phyloP scores from a whole-genome alignment of 768 basidiomycete species.

The Plicaturopsis crispa region DNA sequence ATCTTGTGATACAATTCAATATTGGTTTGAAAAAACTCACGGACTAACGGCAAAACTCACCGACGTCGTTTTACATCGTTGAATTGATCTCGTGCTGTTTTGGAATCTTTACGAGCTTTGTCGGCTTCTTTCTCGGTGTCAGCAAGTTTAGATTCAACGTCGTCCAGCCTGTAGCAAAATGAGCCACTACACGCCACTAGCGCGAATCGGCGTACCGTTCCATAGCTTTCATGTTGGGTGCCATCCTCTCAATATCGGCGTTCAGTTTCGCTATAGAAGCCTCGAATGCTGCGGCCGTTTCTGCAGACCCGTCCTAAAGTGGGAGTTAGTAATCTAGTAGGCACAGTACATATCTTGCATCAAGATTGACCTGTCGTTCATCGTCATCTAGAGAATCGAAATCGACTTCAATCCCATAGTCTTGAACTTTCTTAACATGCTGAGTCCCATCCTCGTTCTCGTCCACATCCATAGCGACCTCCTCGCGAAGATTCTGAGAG shows the following conservation, averaged over 20 bases:
- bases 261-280: slow-evolving; percentile 61
- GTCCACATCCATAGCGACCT: slow-evolving; percentile 89
- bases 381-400: slow-evolving; percentile 71
- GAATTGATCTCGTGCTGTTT: slow-evolving; percentile 85
- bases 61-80: slow-evolving; percentile 78
- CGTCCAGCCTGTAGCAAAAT: slow-evolving; percentile 51
- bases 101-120: slow-evolving; percentile 84
- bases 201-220: slow-evolving; percentile 50
- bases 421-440: slow-evolving; percentile 58
- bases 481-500: slow-evolving; percentile 67
- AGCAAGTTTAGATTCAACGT: slow-evolving; percentile 75
- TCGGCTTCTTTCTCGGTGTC: slow-evolving; percentile 93
- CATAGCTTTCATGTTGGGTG: slow-evolving; percentile 95
- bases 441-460: slow-evolving; percentile 82
- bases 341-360: not conserved
- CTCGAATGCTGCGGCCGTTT: slow-evolving; percentile 67
- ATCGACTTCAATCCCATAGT: slow-evolving; percentile 88
- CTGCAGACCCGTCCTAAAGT: slow-evolving; percentile 50
- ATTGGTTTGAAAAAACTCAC: no score
- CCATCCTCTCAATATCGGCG: slow-evolving; percentile 85
- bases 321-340: slow-evolving; percentile 1
- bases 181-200: not conserved
- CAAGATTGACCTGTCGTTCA: slow-evolving; percentile 50
- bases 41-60: slow-evolving; percentile 33
- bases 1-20: slow-evolving; percentile 29